Evolutionary conservation across 2,329 filamentous ascomycete genomes (phyloP).

Genomic region (Alternaria brassicicola): DNA sequence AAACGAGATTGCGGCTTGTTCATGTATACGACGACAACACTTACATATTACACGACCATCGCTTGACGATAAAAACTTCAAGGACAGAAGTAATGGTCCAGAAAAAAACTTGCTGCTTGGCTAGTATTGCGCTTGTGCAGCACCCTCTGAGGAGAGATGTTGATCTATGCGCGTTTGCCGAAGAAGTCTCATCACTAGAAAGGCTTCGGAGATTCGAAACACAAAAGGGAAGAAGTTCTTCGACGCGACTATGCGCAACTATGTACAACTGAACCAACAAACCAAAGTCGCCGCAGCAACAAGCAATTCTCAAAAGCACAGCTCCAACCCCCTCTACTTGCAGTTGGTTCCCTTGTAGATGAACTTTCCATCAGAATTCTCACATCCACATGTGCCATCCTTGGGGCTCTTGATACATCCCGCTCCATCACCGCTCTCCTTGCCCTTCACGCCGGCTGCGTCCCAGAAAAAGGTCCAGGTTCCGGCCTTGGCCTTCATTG

Average conservation of each 20-base stretch:
- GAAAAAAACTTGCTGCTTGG: too few species aligned
- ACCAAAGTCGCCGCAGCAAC: background rate
- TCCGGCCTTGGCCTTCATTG: slow-evolving; percentile 20
- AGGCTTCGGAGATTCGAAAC: too few species aligned
- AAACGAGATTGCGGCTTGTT: too few species aligned
- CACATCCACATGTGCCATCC: slow-evolving; percentile 32
- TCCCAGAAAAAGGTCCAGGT: slow-evolving; percentile 36
- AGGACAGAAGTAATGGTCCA: too few species aligned
- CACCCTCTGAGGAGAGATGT: background rate
- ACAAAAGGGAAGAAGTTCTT: background rate
- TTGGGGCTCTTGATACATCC: slow-evolving; percentile 38
- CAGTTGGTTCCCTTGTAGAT: slow-evolving; percentile 21
- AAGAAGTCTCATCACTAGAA: too few species aligned
- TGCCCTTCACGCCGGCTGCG: slow-evolving; percentile 24
- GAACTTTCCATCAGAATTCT: slow-evolving; percentile 36
- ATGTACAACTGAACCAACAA: background rate
- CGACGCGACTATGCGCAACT: background rate
- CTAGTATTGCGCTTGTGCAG: too few species aligned
- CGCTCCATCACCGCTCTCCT: slow-evolving; percentile 27
- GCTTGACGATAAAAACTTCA: too few species aligned
- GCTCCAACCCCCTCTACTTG: background rate
- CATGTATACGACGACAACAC: too few species aligned
- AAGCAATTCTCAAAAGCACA: background rate
- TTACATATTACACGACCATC: too few species aligned
- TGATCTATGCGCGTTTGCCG: too few species aligned